Conservation (phyloP, 2,329 filamentous ascomycete species). For the Bimuria novae-zelandiae region DNA sequence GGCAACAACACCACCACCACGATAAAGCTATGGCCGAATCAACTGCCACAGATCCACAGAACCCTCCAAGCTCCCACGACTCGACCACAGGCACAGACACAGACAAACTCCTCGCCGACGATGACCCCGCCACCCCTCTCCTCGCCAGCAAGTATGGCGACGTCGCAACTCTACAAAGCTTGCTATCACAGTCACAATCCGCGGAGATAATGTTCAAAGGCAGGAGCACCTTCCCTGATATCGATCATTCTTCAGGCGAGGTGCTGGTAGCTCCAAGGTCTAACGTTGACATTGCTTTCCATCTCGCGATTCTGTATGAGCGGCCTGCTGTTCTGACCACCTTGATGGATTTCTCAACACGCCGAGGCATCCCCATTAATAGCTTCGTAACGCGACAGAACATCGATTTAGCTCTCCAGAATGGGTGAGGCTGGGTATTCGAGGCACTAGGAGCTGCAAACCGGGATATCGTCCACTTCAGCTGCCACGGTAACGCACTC, state of each 20-base stretch:
- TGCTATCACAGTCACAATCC: slow-evolving; percentile 18
- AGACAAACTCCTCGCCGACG: slow-evolving; percentile 14
- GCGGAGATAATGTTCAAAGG: slow-evolving; percentile 14
- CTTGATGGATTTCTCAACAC: slow-evolving; percentile 16
- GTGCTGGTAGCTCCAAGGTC: slow-evolving; percentile 8
- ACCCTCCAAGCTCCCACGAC: too few species aligned
- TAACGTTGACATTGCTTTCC: slow-evolving; percentile 15
- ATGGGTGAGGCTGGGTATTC: slow-evolving; percentile 16
- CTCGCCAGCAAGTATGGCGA: slow-evolving; percentile 20
- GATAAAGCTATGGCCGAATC: slow-evolving; percentile 4
- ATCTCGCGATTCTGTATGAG: slow-evolving; percentile 14
- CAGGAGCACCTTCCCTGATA: slow-evolving; percentile 11
- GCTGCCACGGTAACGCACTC: slow-evolving; percentile 12
- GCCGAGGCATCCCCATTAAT: slow-evolving; percentile 8
- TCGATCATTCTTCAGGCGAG: slow-evolving; percentile 8
- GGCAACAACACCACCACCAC: slow-evolving; percentile 1
- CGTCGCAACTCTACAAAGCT: slow-evolving; percentile 13
- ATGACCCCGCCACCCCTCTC: too few species aligned
- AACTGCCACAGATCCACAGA: slow-evolving; percentile 14
- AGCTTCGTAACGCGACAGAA: slow-evolving; percentile 10
- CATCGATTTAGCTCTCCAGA: slow-evolving; percentile 10
- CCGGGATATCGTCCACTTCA: slow-evolving; percentile 15
- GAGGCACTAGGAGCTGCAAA: slow-evolving; percentile 18
- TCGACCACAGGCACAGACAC: slow-evolving; percentile 16
- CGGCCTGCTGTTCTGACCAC: slow-evolving; percentile 17